Conservation (phyloP, 352 stramenopile species). For the Phytopythium ostracodes region DNA sequence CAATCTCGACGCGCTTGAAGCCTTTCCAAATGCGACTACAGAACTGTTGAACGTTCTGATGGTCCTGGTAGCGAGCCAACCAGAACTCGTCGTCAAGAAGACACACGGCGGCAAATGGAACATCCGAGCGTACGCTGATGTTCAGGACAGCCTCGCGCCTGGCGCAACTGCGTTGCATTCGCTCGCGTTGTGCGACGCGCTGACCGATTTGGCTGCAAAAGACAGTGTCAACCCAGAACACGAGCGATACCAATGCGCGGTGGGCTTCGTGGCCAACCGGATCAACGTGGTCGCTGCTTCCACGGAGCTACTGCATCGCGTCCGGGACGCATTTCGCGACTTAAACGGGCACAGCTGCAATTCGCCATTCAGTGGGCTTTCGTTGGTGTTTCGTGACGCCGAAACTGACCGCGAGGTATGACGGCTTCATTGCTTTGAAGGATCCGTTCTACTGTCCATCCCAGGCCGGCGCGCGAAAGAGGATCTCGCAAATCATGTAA, state of each 20-base stretch:
- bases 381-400: background rate
- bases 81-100: slow-evolving; percentile 7
- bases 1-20: background rate
- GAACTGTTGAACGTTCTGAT: background rate
- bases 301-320: slow-evolving; percentile 14
- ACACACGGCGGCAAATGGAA: background rate
- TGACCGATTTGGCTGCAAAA: slow-evolving; percentile 16
- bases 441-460: too few relatives aligned
- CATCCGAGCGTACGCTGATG: slow-evolving; percentile 4
- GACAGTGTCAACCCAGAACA: slow-evolving; percentile 10
- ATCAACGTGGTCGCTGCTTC: slow-evolving; percentile 23
- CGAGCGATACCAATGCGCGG: slow-evolving; percentile 22
- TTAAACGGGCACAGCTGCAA: background rate
- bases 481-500: background rate
- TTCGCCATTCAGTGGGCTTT: background rate
- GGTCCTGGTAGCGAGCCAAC: background rate
- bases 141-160: slow-evolving; percentile 12
- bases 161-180: slow-evolving; percentile 16
- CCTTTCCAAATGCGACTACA: background rate
- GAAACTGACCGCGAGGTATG: background rate
- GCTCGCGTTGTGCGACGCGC: slow-evolving; percentile 20
- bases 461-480: too few relatives aligned
- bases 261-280: slow-evolving; percentile 19
- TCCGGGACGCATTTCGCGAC: background rate
- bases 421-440: background rate